Conservation (phyloP, 805 yeast species). For the Ogataea ramenticola region DNA sequence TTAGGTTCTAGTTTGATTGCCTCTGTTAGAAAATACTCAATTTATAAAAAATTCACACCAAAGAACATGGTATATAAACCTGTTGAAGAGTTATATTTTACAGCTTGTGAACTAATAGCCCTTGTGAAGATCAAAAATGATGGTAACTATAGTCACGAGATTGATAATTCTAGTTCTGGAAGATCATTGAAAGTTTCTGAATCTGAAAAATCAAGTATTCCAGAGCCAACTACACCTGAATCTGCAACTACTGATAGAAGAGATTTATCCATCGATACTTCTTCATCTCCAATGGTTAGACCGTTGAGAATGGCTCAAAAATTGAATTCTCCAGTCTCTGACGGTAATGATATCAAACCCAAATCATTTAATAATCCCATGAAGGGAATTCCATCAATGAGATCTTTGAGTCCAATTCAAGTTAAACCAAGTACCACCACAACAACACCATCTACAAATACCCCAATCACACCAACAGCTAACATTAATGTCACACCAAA, state of each 20-base stretch:
- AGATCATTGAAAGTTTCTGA: background rate
- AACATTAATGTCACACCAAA: too few relatives aligned
- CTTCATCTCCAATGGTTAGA: constrained; percentile 34
- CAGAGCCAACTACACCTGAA: background rate
- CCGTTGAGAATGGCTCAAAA: constrained; percentile 65
- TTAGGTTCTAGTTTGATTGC: constrained; percentile 72
- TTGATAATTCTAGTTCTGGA: background rate
- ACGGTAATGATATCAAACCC: background rate
- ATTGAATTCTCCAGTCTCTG: constrained; percentile 16
- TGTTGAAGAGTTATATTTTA: constrained; percentile 61
- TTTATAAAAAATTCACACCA: constrained; percentile 61
- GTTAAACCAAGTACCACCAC: background rate
- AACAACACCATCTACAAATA: constrained; percentile 1
- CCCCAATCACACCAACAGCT: too few relatives aligned
- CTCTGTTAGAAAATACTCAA: constrained; percentile 64
- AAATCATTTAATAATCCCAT: background rate
- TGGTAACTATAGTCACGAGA: background rate
- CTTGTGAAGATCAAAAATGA: constrained; percentile 36
- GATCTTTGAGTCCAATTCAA: constrained; percentile 1
- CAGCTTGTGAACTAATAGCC: constrained; percentile 54
- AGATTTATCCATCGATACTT: background rate
- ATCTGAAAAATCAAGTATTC: background rate
- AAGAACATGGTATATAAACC: constrained; percentile 67
- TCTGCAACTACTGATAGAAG: background rate
- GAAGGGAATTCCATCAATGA: background rate